These are phyloP conservation scores for Nakaseomyces bracarensis DNA, from an alignment of 1,139 yeast species.

Conservation along the genomic window DNA sequence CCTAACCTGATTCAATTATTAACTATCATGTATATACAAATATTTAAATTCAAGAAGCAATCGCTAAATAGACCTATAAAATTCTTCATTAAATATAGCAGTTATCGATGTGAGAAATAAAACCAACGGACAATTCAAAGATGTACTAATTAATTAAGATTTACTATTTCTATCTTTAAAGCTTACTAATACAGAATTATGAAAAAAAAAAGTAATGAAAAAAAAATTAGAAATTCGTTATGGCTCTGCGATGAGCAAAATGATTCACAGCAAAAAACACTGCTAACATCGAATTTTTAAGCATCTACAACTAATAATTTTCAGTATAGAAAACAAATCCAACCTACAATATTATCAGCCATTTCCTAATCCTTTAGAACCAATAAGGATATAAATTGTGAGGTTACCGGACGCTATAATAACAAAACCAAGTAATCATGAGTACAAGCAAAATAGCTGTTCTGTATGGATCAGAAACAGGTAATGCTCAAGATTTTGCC, in stretches of 20 bases:
- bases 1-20: no score
- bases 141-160: no score
- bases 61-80: no score
- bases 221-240: slow-evolving; percentile 1
- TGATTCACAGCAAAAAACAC: background rate
- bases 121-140: no score
- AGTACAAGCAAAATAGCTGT: slow-evolving; percentile 40
- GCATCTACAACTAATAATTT: no score
- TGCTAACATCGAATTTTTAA: background rate
- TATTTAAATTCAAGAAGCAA: no score
- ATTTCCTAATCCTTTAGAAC: no score
- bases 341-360: no score
- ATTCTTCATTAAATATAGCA: no score
- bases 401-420: background rate
- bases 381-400: background rate
- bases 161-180: background rate
- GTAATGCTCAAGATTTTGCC: slow-evolving; percentile 85
- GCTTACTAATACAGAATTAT: background rate
- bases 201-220: background rate
- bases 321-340: no score
- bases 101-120: no score
- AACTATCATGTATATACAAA: background rate
- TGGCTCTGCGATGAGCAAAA: slow-evolving; percentile 1
- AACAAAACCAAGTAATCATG: slow-evolving; percentile 6
- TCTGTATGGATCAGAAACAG: slow-evolving; percentile 88